These are phyloP conservation scores for Penicillium brevicompactum DNA, from an alignment of 2,329 filamentous ascomycete species.

Conservation along the genomic window DNA sequence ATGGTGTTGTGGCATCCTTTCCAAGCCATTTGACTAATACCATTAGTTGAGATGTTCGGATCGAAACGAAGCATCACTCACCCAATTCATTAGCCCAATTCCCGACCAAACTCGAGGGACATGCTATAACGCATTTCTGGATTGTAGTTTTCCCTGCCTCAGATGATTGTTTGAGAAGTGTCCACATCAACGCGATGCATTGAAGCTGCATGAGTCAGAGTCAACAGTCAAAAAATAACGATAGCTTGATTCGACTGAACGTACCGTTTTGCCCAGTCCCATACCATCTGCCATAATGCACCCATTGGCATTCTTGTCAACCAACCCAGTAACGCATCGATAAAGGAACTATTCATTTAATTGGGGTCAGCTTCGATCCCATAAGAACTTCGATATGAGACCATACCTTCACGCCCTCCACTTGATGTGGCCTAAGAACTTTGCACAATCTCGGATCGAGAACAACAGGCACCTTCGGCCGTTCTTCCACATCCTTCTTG, in stretches of 20 bases:
- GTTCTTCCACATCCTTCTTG: slow-evolving; percentile 82
- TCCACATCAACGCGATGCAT: slow-evolving; percentile 97
- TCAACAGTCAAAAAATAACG: slow-evolving; percentile 7
- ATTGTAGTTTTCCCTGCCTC: slow-evolving; percentile 93
- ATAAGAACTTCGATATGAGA: background rate
- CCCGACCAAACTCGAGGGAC: slow-evolving; percentile 90
- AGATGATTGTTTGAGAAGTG: slow-evolving; percentile 89
- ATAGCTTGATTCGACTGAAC: slow-evolving; percentile 3
- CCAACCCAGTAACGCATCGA: slow-evolving; percentile 88
- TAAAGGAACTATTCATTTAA: slow-evolving; percentile 71
- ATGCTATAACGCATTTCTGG: slow-evolving; percentile 95
- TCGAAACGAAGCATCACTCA: slow-evolving; percentile 24
- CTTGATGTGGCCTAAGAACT: slow-evolving; percentile 91
- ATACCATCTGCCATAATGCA: slow-evolving; percentile 99
- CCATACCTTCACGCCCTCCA: slow-evolving; percentile 84
- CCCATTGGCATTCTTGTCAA: slow-evolving; percentile 89
- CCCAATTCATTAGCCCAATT: slow-evolving; percentile 96
- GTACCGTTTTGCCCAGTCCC: slow-evolving; percentile 87
- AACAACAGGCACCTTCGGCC: slow-evolving; percentile 91
- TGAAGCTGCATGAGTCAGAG: slow-evolving; percentile 61
- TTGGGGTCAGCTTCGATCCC: slow-evolving; percentile 14
- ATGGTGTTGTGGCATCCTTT: slow-evolving; percentile 84
- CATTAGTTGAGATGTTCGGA: slow-evolving; percentile 19
- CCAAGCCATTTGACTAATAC: slow-evolving; percentile 83
- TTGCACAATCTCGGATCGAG: slow-evolving; percentile 90